Evolutionary conservation across 768 basidiomycete genomes (phyloP).

Genomic region (Pleurotus eryngii): DNA sequence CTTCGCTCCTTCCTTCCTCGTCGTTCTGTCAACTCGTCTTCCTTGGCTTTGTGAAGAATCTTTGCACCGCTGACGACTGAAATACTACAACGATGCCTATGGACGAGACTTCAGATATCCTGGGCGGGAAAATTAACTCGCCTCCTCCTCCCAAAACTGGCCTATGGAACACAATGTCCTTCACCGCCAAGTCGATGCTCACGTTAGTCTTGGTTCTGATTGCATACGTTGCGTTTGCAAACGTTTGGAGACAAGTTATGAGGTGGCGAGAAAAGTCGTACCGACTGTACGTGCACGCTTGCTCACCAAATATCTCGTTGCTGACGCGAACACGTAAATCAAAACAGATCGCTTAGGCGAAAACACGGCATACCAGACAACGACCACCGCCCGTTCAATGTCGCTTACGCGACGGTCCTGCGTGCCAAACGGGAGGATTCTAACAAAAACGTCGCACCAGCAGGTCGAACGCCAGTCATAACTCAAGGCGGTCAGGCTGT

Average conservation of each 20-base stretch:
- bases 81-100: slow-evolving; percentile 30
- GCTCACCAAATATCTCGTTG: neutral
- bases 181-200: slow-evolving; percentile 35
- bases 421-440: slow-evolving; percentile 48
- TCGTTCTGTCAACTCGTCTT: neutral
- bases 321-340: slow-evolving; percentile 15
- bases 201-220: slow-evolving; percentile 32
- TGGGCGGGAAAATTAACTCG: slow-evolving; percentile 53
- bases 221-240: slow-evolving; percentile 32
- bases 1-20: slow-evolving; percentile 13
- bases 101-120: slow-evolving; percentile 69
- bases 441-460: slow-evolving; percentile 22
- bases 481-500: slow-evolving; percentile 25
- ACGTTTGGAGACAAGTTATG: slow-evolving; percentile 44
- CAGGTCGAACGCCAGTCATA: slow-evolving; percentile 30
- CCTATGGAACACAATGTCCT: slow-evolving; percentile 34
- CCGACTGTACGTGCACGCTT: slow-evolving; percentile 48
- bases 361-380: slow-evolving; percentile 81
- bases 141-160: slow-evolving; percentile 24
- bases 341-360: slow-evolving; percentile 61
- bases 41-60: too few species aligned
- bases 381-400: slow-evolving; percentile 81
- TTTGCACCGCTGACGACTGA: too few species aligned
- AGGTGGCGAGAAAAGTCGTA: slow-evolving; percentile 63
- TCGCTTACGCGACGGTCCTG: slow-evolving; percentile 76